These are phyloP conservation scores for Gomphus bonarii DNA, from an alignment of 1,284 basidiomycete genomes.

Conservation along the genomic window DNA sequence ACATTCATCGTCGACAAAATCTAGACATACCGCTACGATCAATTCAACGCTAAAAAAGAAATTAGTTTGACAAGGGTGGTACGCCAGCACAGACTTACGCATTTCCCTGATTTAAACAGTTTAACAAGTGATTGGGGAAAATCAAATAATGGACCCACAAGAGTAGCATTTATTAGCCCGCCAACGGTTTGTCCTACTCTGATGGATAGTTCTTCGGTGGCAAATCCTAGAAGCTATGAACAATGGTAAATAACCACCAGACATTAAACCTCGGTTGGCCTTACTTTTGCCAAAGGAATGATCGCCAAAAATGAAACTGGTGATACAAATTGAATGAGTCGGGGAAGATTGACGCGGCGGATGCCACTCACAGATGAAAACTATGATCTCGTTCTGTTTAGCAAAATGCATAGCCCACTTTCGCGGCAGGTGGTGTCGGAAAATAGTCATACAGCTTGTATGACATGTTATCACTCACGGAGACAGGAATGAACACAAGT, in stretches of 20 bases:
- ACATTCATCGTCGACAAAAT: not conserved
- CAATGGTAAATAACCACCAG: not conserved
- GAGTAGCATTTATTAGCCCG: constrained; percentile 77
- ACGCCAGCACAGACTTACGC: constrained; percentile 40
- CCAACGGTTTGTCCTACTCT: constrained; percentile 79
- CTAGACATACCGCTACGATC: constrained; percentile 59
- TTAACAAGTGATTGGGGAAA: constrained; percentile 10
- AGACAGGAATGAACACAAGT: constrained; percentile 56
- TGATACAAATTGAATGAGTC: constrained; percentile 2
- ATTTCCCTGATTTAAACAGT: constrained; percentile 46
- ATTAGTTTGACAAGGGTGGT: not conserved
- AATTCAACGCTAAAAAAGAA: constrained; percentile 53
- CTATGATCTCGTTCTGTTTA: constrained; percentile 39
- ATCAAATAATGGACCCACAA: constrained; percentile 36
- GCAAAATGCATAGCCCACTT: constrained; percentile 70
- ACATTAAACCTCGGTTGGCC: constrained; percentile 12
- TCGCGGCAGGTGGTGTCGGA: not conserved
- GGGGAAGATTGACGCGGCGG: not conserved
- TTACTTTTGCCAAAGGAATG: constrained; percentile 64
- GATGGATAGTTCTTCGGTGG: constrained; percentile 80
- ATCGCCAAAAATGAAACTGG: constrained; percentile 64
- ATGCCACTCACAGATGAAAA: constrained; percentile 57
- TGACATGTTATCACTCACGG: constrained; percentile 33
- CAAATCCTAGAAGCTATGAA: constrained; percentile 66
- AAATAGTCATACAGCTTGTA: not conserved